Evolutionary conservation across 768 basidiomycete genomes (phyloP).

Genomic region (Trametopsis cervina): DNA sequence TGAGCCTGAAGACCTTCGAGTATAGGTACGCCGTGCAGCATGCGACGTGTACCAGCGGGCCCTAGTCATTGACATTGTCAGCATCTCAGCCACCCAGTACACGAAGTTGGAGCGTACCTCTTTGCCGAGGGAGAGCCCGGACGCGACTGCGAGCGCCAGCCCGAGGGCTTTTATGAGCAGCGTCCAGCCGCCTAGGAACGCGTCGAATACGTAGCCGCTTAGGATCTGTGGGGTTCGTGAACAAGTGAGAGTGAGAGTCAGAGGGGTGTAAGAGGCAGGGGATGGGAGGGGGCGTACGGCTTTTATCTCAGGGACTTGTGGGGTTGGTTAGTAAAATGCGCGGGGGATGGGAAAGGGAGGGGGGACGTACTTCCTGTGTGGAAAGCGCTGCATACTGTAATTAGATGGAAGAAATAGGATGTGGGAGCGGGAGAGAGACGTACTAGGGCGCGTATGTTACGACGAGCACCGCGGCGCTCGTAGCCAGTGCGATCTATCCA

Average conservation of each 20-base stretch:
- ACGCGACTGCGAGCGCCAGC: slow-evolving; percentile 77
- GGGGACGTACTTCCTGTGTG: slow-evolving; percentile 67
- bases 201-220: slow-evolving; percentile 80
- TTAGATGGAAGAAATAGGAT: background rate
- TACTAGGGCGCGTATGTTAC: slow-evolving; percentile 66
- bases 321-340: too few relatives aligned
- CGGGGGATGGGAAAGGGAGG: too few relatives aligned
- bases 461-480: slow-evolving; percentile 58
- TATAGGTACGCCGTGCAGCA: slow-evolving; percentile 75
- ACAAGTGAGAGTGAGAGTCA: background rate
- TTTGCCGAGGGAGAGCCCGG: slow-evolving; percentile 79
- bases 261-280: too few relatives aligned
- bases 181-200: slow-evolving; percentile 82
- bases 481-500: slow-evolving; percentile 51
- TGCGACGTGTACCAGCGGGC: slow-evolving; percentile 80
- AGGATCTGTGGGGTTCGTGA: slow-evolving; percentile 44
- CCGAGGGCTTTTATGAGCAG: slow-evolving; percentile 81
- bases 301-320: slow-evolving; percentile 70
- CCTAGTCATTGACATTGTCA: slow-evolving; percentile 31
- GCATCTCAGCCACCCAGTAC: background rate
- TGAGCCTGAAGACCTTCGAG: slow-evolving; percentile 59
- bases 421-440: slow-evolving; percentile 20
- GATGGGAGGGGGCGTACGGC: slow-evolving; percentile 43
- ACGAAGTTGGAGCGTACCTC: slow-evolving; percentile 44
- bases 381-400: slow-evolving; percentile 44